Evolutionary conservation across 2,329 filamentous ascomycete genomes (phyloP).

Genomic region (Aspergillus oerlinghausenensis): DNA sequence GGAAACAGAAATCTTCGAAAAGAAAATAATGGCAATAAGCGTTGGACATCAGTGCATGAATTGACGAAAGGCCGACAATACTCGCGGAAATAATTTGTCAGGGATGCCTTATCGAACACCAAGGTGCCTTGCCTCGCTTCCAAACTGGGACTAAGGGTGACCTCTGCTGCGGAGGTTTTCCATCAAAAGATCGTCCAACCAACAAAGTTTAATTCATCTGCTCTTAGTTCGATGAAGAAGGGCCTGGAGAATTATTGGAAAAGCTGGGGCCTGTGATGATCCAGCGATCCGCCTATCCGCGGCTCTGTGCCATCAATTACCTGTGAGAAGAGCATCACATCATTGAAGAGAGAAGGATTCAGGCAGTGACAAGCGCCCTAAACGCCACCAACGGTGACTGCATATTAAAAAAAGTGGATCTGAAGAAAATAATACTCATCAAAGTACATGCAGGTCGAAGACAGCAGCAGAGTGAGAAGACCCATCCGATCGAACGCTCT

Average conservation of each 20-base stretch:
- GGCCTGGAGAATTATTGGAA: conserved; percentile 2
- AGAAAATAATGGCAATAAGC: conserved; percentile 15
- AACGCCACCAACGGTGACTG: conserved; percentile 22
- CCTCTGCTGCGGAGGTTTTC: conserved; percentile 1
- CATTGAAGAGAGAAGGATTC: conserved; percentile 8
- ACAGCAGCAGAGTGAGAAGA: background rate
- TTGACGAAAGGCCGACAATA: conserved; percentile 17
- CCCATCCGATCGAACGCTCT: conserved; percentile 1
- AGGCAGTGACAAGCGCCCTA: conserved; percentile 28
- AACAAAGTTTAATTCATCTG: conserved; percentile 2
- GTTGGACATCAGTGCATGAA: conserved; percentile 35
- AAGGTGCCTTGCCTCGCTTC: conserved; percentile 12
- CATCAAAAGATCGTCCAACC: conserved; percentile 18
- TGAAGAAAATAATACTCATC: conserved; percentile 1
- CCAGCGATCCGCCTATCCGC: conserved; percentile 9
- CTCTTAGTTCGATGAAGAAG: background rate
- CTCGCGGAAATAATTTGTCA: background rate
- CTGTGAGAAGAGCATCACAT: conserved; percentile 4
- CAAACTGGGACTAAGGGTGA: conserved; percentile 12
- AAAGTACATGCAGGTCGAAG: conserved; percentile 4
- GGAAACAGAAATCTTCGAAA: conserved; percentile 17
- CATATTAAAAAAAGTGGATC: conserved; percentile 8
- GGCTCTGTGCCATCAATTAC: conserved; percentile 5
- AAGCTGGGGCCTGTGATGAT: conserved; percentile 1
- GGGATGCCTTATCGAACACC: conserved; percentile 1